phyloP scores from a whole-genome alignment of 179 eudicot species.

The Beta macrorhiza region DNA sequence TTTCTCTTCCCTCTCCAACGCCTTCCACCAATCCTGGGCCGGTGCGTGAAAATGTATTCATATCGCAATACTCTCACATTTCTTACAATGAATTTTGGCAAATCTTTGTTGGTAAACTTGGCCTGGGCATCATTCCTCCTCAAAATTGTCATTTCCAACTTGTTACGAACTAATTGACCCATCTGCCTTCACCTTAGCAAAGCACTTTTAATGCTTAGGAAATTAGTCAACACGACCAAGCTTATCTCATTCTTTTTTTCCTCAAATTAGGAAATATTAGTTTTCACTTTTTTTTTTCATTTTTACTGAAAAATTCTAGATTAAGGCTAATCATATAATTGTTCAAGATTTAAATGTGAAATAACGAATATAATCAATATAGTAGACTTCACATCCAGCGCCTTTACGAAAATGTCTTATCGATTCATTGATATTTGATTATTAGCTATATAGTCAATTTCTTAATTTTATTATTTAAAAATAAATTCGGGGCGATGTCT shows the following conservation, averaged over 20 bases:
- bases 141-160: background rate
- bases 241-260: background rate
- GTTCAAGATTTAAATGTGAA: no score
- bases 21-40: conserved; percentile 81
- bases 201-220: background rate
- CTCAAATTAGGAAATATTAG: background rate
- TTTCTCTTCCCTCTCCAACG: conserved; percentile 96
- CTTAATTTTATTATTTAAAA: no score
- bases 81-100: conserved; percentile 28
- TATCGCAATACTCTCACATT: conserved; percentile 38
- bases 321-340: no score
- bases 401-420: no score
- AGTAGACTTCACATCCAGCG: no score
- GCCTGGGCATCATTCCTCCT: conserved; percentile 11
- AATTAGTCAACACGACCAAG: background rate
- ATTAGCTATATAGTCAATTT: no score
- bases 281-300: background rate
- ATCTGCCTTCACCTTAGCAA: conserved; percentile 9
- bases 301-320: no score
- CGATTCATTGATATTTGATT: no score
- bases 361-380: no score
- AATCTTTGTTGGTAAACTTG: conserved; percentile 10
- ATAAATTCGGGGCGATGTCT: no score
- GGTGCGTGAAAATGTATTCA: conserved; percentile 84
- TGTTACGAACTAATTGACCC: background rate